A percentile compares a stretch with the other conserved stretches of the same genome.
phyloP scores from a whole-genome alignment of 1,139 yeast species.

The Lodderomyces orthopsilosis region DNA sequence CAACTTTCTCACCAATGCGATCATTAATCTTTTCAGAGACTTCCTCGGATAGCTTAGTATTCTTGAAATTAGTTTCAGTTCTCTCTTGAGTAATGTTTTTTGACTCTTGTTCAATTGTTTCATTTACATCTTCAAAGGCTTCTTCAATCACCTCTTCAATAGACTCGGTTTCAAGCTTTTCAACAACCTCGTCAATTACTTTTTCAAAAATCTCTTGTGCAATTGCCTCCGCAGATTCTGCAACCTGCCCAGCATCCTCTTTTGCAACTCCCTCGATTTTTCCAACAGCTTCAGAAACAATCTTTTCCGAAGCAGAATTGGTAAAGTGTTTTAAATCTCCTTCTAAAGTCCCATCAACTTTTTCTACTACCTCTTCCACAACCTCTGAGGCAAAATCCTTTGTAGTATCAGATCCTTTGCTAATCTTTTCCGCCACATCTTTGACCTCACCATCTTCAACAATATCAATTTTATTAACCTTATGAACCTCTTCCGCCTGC shows the following conservation, averaged over 20 bases:
- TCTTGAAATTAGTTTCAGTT: background rate
- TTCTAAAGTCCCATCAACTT: background rate
- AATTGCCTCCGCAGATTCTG: background rate
- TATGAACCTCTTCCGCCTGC: too few species aligned
- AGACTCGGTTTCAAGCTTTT: background rate
- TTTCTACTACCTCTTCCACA: background rate
- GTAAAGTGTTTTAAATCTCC: too few species aligned
- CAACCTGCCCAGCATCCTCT: too few species aligned
- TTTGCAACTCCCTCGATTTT: too few species aligned
- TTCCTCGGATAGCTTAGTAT: background rate
- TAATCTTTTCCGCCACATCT: too few species aligned
- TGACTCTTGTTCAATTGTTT: background rate
- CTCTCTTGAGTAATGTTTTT: background rate
- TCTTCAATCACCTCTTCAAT: background rate
- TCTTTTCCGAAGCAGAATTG: too few species aligned
- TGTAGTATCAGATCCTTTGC: background rate
- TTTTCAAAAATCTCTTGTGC: background rate
- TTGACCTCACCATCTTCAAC: too few species aligned
- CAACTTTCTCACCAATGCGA: background rate
- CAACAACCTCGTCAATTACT: background rate
- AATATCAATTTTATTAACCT: too few species aligned
- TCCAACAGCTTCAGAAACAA: too few species aligned
- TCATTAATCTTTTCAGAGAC: background rate
- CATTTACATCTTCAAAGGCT: background rate
- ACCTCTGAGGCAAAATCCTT: background rate